These are phyloP conservation scores for Quercus bicolor DNA, from an alignment of 306 rosid genomes.

Conservation along the genomic window DNA sequence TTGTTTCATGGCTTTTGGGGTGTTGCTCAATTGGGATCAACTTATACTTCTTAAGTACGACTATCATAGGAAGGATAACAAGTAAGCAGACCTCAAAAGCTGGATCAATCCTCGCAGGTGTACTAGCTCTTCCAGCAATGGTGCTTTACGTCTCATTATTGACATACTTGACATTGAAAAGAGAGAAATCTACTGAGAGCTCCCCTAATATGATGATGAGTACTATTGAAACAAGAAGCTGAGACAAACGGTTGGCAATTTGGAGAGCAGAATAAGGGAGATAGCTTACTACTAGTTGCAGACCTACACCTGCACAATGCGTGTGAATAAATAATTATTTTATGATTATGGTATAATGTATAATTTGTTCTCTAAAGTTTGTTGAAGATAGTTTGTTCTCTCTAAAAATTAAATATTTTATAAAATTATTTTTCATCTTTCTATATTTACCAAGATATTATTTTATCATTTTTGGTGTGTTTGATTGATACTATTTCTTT, in stretches of 20 bases:
- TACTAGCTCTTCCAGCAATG: neutral
- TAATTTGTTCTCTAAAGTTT: too few species aligned
- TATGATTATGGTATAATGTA: too few species aligned
- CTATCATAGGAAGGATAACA: neutral
- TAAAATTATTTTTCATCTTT: too few species aligned
- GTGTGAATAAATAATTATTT: too few species aligned
- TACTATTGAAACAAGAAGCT: neutral
- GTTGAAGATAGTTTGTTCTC: too few species aligned
- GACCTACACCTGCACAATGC: too few species aligned
- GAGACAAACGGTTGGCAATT: neutral
- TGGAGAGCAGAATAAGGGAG: neutral
- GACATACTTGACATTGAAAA: constrained; percentile 1
- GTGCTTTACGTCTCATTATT: neutral
- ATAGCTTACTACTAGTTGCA: too few species aligned
- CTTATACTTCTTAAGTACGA: constrained; percentile 1
- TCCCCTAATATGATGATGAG: neutral
- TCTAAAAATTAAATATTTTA: too few species aligned
- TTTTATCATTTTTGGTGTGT: too few species aligned
- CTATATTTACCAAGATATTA: too few species aligned
- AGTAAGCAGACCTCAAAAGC: neutral
- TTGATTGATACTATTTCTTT: too few species aligned
- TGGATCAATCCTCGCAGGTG: neutral
- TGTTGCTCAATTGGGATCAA: constrained; percentile 6
- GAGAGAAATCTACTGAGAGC: neutral
- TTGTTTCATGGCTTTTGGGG: constrained; percentile 7